These are phyloP conservation scores for Solanum pimpinellifolium DNA, from an alignment of 257 asterid species.

Conservation along the genomic window DNA sequence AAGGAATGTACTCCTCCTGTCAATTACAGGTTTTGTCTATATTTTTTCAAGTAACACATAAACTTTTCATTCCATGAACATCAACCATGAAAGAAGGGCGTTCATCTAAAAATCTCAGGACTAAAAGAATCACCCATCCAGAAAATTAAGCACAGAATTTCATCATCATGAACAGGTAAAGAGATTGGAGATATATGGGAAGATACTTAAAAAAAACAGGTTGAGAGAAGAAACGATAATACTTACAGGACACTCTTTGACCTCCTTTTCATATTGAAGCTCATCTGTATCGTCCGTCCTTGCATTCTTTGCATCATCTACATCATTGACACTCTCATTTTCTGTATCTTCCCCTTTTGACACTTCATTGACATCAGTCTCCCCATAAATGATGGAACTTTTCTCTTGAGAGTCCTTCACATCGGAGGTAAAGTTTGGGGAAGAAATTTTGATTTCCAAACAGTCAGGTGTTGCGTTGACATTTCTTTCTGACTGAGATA, in stretches of 20 bases:
- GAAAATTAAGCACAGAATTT: background rate
- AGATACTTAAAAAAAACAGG: background rate
- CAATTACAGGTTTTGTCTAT: background rate
- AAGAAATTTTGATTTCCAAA: conserved; percentile 32
- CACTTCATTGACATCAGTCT: conserved; percentile 34
- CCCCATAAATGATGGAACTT: conserved; percentile 32
- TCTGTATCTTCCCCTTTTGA: conserved; percentile 18
- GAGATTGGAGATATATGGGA: background rate
- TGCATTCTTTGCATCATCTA: conserved; percentile 7
- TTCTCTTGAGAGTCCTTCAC: conserved; percentile 23
- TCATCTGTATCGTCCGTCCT: conserved; percentile 3
- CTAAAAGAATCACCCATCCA: background rate
- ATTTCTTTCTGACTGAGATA: conserved; percentile 34
- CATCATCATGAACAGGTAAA: background rate
- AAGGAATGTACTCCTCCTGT: background rate
- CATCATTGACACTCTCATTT: conserved; percentile 6
- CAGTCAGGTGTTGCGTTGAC: conserved; percentile 13
- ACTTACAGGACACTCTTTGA: conserved; percentile 21
- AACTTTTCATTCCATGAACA: background rate
- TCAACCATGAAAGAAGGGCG: background rate
- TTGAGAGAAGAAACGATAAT: background rate
- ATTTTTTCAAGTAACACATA: background rate
- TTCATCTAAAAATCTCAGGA: background rate
- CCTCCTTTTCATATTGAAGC: conserved; percentile 12
- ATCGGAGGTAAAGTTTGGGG: conserved; percentile 20